Conservation (phyloP, 495 filamentous ascomycete species). For the Ramalina intermedia region DNA sequence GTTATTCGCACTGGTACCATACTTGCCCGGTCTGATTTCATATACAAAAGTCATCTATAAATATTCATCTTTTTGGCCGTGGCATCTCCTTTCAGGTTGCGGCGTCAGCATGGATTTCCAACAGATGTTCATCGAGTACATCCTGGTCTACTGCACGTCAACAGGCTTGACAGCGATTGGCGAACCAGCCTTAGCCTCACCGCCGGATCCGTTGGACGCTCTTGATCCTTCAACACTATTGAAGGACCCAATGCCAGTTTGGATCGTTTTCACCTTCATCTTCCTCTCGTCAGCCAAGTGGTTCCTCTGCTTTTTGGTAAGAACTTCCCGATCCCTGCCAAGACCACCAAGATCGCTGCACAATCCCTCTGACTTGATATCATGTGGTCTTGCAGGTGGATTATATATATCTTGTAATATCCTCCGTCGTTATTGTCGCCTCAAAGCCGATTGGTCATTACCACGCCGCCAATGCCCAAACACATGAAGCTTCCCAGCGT, state of each 20-base stretch:
- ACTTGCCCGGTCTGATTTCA: too few relatives aligned
- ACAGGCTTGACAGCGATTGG: conserved; percentile 12
- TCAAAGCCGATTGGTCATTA: conserved; percentile 4
- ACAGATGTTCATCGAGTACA: conserved; percentile 13
- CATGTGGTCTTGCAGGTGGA: background rate
- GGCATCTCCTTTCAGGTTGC: too few relatives aligned
- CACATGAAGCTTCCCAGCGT: conserved; percentile 8
- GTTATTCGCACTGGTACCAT: too few relatives aligned
- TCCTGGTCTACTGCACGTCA: conserved; percentile 15
- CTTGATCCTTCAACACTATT: background rate
- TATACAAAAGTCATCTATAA: too few relatives aligned
- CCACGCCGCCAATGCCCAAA: conserved; percentile 8
- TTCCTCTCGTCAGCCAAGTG: conserved; percentile 7
- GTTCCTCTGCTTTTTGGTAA: conserved; percentile 11
- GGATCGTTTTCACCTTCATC: conserved; percentile 13
- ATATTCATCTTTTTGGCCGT: too few relatives aligned
- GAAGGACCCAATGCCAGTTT: conserved; percentile 11
- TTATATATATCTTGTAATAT: conserved; percentile 13
- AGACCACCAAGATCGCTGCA: too few relatives aligned
- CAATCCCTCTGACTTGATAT: background rate
- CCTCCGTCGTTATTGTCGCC: conserved; percentile 10
- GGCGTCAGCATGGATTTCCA: conserved; percentile 7
- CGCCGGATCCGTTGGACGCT: conserved; percentile 1
- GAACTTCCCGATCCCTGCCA: background rate
- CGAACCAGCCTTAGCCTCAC: conserved; percentile 9